These are phyloP conservation scores for Oehlia diaphana DNA, from an alignment of 192 early-diverging fungal species.

Conservation along the genomic window DNA sequence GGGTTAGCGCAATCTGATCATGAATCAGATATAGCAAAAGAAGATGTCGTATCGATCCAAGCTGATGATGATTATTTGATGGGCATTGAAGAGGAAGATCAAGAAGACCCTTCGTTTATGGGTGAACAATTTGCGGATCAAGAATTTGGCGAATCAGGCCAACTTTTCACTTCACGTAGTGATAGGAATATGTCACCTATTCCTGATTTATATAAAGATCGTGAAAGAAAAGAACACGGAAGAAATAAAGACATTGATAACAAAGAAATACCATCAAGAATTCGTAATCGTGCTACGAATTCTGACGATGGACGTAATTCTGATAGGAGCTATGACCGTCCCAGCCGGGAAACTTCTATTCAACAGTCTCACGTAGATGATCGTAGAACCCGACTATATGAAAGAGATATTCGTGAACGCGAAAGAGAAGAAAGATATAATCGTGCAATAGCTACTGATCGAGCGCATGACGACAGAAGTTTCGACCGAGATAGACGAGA, in stretches of 20 bases:
- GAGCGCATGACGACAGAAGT: neutral
- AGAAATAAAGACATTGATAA: neutral
- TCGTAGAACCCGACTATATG: neutral
- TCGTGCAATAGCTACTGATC: conserved; percentile 1
- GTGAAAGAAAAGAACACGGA: neutral
- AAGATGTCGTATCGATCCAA: conserved; percentile 25
- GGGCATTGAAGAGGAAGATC: conserved; percentile 3
- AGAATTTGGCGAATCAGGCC: neutral
- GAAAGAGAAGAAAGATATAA: conserved; percentile 23
- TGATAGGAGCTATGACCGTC: conserved; percentile 11
- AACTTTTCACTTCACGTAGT: neutral
- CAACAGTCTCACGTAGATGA: conserved; percentile 10
- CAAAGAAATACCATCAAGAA: neutral
- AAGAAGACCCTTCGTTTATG: neutral
- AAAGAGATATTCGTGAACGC: conserved; percentile 13
- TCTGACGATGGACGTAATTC: conserved; percentile 19
- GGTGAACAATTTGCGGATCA: neutral
- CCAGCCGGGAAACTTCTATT: neutral
- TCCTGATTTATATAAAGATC: neutral
- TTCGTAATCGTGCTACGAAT: neutral
- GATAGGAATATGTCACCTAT: neutral
- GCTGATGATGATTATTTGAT: conserved; percentile 17
- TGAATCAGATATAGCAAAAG: conserved; percentile 22
- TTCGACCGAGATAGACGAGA: conserved; percentile 17
- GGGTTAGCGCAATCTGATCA: neutral